Evolutionary conservation across 257 asterid species (phyloP), one percentile per base, ranked within the genome.

Genomic region (Thymus mandschuricus): DNA sequence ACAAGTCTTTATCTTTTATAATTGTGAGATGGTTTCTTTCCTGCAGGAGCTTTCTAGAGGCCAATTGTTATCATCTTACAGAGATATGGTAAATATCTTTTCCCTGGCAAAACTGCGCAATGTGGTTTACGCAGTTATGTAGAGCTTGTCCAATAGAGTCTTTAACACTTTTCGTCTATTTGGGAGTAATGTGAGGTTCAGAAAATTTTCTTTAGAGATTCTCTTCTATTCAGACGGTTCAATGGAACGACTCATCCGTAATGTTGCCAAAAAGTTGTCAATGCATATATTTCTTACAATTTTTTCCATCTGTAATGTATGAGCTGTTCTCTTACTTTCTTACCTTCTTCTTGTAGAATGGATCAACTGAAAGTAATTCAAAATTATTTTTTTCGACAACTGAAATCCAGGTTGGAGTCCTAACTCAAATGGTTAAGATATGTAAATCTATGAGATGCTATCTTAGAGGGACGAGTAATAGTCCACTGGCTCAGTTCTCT

Each of bases 381-480:
- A 63, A 51, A 70, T 61, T 61, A 62, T 64, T n/a, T 56, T n/a
- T 61, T 49, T 7, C 10, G 49, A 30, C 5, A 59, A 68, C 66
- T 62, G 49, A 44, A 72, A 68, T 59, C 59, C 86, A 88, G 95
- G 93, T 86, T 21, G 76, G 78, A 50, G 61, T 81, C 74, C 89
- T 78, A 60, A 80, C 83, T 57, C 85, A 52, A 38, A 92, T 92
- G 92, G 79, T 82, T 58, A 50, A 60, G 65, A 60, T 74, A 48
- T 86, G 92, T 68, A 81, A 76, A 83, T 85, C 89, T 56, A 88
- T 90, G 97, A 82, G 96, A 81, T 90, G 92, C 72, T 87, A 84
- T 74, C 62, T 27, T 46, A 86, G 73, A 79, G 84, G 84, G 79
- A 13, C 89, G 62, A 78, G 76, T 84, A 80, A 63, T 68, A 81